Percentiles rank a stretch among this genome's conserved stretches.
phyloP scores from a whole-genome alignment of 1,284 basidiomycete genomes.

The Marasmius tenuissimus region DNA sequence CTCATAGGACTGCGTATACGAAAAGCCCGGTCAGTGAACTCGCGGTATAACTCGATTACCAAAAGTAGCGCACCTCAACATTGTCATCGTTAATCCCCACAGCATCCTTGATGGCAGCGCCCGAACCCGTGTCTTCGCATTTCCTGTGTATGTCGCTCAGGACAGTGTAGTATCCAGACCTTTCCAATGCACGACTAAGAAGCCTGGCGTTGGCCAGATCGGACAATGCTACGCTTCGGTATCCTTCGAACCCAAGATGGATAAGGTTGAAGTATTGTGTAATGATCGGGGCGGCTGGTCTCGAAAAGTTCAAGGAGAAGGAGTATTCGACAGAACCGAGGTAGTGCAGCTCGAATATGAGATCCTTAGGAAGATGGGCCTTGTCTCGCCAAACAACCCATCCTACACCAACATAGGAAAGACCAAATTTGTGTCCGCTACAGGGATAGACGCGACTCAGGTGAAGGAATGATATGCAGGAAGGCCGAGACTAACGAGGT shows the following conservation, averaged over 20 bases:
- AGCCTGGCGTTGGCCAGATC: constrained; percentile 86
- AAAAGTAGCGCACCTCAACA: constrained; percentile 46
- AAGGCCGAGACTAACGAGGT: constrained; percentile 45
- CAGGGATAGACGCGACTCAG: neutral
- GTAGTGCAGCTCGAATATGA: constrained; percentile 94
- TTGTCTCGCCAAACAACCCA: constrained; percentile 87
- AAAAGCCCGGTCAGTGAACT: constrained; percentile 2
- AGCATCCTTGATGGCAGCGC: constrained; percentile 36
- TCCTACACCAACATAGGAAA: constrained; percentile 86
- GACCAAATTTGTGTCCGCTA: constrained; percentile 86
- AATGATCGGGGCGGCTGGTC: constrained; percentile 88
- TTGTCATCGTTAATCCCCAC: constrained; percentile 45
- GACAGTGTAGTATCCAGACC: constrained; percentile 74
- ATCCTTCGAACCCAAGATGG: constrained; percentile 84
- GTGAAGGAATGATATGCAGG: neutral
- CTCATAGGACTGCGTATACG: constrained; percentile 52
- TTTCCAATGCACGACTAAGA: constrained; percentile 85
- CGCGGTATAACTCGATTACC: neutral
- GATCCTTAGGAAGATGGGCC: constrained; percentile 78
- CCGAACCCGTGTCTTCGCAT: constrained; percentile 18
- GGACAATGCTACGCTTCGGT: constrained; percentile 69
- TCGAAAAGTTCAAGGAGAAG: constrained; percentile 94
- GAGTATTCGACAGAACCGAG: constrained; percentile 62
- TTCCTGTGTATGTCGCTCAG: constrained; percentile 70
- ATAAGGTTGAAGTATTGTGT: constrained; percentile 92